Conservation (phyloP, 2,329 filamentous ascomycete species). For the Stagonosporopsis vannaccii region DNA sequence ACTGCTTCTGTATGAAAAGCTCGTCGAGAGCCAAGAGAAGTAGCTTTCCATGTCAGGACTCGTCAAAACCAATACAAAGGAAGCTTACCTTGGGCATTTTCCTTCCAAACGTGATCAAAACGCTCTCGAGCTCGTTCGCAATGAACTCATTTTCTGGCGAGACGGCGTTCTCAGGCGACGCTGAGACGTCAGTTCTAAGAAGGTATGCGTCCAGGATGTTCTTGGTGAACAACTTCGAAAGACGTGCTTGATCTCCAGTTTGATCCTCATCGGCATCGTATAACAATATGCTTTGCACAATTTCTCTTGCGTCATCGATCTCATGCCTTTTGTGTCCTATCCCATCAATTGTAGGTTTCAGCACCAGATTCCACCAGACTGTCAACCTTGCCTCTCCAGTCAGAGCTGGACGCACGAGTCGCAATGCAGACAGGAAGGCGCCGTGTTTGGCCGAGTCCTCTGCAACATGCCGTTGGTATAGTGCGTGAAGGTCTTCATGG, state of each 20-base stretch:
- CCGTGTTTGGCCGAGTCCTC: conserved; percentile 65
- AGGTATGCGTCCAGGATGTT: conserved; percentile 58
- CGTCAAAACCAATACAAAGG: not conserved
- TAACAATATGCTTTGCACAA: conserved; percentile 69
- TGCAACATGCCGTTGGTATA: conserved; percentile 71
- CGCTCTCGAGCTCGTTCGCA: conserved; percentile 59
- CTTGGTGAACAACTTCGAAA: conserved; percentile 62
- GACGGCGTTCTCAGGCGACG: conserved; percentile 47
- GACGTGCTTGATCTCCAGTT: conserved; percentile 52
- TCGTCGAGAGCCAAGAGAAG: conserved; percentile 71
- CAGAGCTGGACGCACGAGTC: conserved; percentile 69
- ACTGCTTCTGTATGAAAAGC: conserved; percentile 69
- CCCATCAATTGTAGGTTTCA: conserved; percentile 64
- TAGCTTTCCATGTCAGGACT: conserved; percentile 55
- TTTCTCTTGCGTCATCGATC: conserved; percentile 69
- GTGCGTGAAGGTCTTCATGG: conserved; percentile 73
- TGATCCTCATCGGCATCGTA: conserved; percentile 67
- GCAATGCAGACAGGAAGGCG: conserved; percentile 73
- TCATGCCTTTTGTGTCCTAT: conserved; percentile 68
- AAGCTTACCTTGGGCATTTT: conserved; percentile 67
- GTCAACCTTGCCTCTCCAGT: conserved; percentile 68
- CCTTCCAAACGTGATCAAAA: conserved; percentile 67
- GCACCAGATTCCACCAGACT: conserved; percentile 74
- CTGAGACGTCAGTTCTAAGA: conserved; percentile 49
- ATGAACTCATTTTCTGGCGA: conserved; percentile 56